Percentiles rank a stretch among this genome's conserved stretches.
phyloP scores from a whole-genome alignment of 2,329 filamentous ascomycete species.

The Verticillium zaregamsianum region DNA sequence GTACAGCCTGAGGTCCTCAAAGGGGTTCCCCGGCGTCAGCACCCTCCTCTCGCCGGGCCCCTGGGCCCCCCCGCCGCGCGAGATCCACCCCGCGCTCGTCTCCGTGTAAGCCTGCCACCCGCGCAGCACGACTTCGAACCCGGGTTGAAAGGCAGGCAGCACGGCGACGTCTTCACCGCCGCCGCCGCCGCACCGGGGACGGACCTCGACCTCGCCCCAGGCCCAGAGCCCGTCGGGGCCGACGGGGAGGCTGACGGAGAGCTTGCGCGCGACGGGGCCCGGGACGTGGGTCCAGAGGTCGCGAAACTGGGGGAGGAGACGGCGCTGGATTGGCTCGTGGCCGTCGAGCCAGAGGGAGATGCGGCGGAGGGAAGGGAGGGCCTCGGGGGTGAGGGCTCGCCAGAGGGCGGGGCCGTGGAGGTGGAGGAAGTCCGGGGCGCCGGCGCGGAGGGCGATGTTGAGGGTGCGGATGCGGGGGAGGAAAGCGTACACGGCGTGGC shows the following conservation, averaged over 20 bases:
- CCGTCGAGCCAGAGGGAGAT: constrained; percentile 13
- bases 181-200: not conserved
- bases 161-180: too few relatives aligned
- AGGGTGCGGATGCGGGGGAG: constrained; percentile 4
- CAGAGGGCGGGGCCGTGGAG: constrained; percentile 7
- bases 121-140: constrained; percentile 8
- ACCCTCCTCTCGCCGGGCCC: constrained; percentile 3
- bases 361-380: not conserved
- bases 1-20: constrained; percentile 12
- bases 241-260: constrained; percentile 9
- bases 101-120: constrained; percentile 8
- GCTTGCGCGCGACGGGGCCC: not conserved
- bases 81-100: constrained; percentile 1
- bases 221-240: constrained; percentile 13
- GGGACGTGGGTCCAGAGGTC: constrained; percentile 4
- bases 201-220: constrained; percentile 6
- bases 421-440: constrained; percentile 11
- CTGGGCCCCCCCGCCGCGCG: not conserved
- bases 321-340: constrained; percentile 10
- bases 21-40: constrained; percentile 7
- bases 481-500: not conserved
- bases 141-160: not conserved
- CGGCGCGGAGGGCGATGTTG: constrained; percentile 12
- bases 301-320: constrained; percentile 12
- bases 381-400: constrained; percentile 2